phyloP scores from a whole-genome alignment of 306 rosid genomes.

The Quercus dentata region DNA sequence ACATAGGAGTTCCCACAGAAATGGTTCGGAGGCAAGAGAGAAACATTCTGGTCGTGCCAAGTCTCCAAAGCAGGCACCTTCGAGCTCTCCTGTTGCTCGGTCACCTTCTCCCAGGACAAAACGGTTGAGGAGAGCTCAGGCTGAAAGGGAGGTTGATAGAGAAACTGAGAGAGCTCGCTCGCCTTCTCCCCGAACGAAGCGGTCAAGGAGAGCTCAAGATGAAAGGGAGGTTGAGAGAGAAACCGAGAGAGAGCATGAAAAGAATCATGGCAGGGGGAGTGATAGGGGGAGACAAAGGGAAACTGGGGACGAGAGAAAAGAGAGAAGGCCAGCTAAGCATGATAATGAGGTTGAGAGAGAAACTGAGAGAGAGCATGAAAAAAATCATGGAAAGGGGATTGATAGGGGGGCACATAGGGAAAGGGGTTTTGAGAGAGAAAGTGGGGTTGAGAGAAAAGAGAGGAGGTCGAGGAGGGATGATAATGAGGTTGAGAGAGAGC shows the following conservation, averaged over 20 bases:
- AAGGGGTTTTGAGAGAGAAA: slow-evolving; percentile 26
- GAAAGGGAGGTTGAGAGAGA: slow-evolving; percentile 29
- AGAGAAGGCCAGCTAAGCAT: slow-evolving; percentile 22
- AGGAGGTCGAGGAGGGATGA: slow-evolving; percentile 24
- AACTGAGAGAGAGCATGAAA: slow-evolving; percentile 28
- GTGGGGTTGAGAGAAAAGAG: slow-evolving; percentile 32
- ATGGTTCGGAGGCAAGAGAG: slow-evolving; percentile 34
- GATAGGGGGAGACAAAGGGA: slow-evolving; percentile 30
- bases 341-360: slow-evolving; percentile 20
- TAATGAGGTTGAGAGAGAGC: slow-evolving; percentile 22
- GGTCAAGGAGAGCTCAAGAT: slow-evolving; percentile 43
- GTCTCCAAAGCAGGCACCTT: slow-evolving; percentile 27
- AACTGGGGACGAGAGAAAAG: slow-evolving; percentile 29
- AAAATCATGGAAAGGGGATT: slow-evolving; percentile 6
- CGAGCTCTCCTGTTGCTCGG: slow-evolving; percentile 26
- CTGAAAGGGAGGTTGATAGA: neutral
- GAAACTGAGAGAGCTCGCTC: slow-evolving; percentile 7
- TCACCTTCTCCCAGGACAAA: slow-evolving; percentile 66
- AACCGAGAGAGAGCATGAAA: slow-evolving; percentile 30
- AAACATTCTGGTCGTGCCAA: slow-evolving; percentile 22
- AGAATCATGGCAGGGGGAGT: slow-evolving; percentile 14
- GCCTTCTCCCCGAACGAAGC: slow-evolving; percentile 33
- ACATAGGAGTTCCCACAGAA: slow-evolving; percentile 31
- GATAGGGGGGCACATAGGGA: slow-evolving; percentile 23
- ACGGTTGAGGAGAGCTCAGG: slow-evolving; percentile 19